These are phyloP conservation scores for Rhododendron griersonianum DNA, from an alignment of 148 eudicot genomes.

Conservation along the genomic window DNA sequence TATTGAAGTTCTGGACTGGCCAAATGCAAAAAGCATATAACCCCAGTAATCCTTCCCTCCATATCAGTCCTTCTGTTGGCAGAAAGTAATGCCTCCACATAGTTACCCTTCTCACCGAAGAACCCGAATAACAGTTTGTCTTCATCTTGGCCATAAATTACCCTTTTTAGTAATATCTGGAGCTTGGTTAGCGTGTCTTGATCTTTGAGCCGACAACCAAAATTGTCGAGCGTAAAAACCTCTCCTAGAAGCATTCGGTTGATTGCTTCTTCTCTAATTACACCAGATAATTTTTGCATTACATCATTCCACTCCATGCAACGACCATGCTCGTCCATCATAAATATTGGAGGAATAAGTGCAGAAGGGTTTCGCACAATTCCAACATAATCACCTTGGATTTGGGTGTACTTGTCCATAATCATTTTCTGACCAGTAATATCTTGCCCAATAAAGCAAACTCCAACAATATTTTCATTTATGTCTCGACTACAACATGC, in stretches of 20 bases:
- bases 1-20: slow-evolving; percentile 83
- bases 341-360: slow-evolving; percentile 83
- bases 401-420: slow-evolving; percentile 48
- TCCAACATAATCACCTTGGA: slow-evolving; percentile 67
- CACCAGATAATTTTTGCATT: slow-evolving; percentile 65
- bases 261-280: slow-evolving; percentile 48
- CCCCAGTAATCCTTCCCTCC: slow-evolving; percentile 58
- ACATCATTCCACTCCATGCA: slow-evolving; percentile 81
- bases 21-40: slow-evolving; percentile 67
- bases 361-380: slow-evolving; percentile 55
- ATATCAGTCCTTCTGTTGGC: slow-evolving; percentile 49
- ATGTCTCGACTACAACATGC: slow-evolving; percentile 69
- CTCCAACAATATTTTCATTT: slow-evolving; percentile 48
- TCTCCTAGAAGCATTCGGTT: slow-evolving; percentile 74
- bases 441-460: slow-evolving; percentile 81
- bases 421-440: slow-evolving; percentile 56
- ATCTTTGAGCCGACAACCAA: slow-evolving; percentile 76
- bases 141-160: slow-evolving; percentile 43
- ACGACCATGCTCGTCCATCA: slow-evolving; percentile 65
- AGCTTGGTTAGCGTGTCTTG: slow-evolving; percentile 55
- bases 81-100: slow-evolving; percentile 58
- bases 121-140: slow-evolving; percentile 61
- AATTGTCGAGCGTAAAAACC: slow-evolving; percentile 51
- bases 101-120: slow-evolving; percentile 41
- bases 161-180: slow-evolving; percentile 49